phyloP scores from a whole-genome alignment of 1,284 basidiomycete species.

The Pascua sp. region DNA sequence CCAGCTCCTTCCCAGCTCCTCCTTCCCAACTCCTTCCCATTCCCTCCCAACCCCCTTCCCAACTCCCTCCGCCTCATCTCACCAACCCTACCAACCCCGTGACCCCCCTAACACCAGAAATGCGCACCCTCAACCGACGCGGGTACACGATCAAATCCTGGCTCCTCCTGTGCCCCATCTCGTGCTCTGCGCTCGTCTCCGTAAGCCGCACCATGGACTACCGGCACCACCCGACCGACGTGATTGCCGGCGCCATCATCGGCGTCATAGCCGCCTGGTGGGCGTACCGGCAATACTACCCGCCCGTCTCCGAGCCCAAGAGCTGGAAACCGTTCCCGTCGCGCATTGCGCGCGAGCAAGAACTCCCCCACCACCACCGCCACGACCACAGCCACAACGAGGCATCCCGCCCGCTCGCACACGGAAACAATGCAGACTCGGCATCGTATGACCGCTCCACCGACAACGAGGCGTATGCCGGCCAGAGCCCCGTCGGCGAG shows the following conservation, averaged over 20 bases:
- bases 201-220: constrained; percentile 73
- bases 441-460: background rate
- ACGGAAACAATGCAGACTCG: too few relatives aligned
- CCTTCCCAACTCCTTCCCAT: background rate
- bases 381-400: background rate
- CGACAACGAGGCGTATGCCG: too few relatives aligned
- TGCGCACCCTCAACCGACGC: constrained; percentile 77
- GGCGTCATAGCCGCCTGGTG: constrained; percentile 41
- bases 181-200: constrained; percentile 75
- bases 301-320: constrained; percentile 31
- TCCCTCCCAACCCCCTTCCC: background rate
- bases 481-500: too few relatives aligned
- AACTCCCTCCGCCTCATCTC: background rate
- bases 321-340: constrained; percentile 41
- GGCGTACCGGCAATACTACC: constrained; percentile 47
- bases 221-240: constrained; percentile 42
- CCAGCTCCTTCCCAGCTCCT: background rate
- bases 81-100: too few relatives aligned
- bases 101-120: constrained; percentile 61
- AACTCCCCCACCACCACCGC: constrained; percentile 10
- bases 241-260: constrained; percentile 42
- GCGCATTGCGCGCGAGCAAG: constrained; percentile 31
- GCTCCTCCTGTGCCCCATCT: constrained; percentile 72
- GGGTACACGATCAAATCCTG: constrained; percentile 84
- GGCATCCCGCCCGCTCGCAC: too few relatives aligned